Percentiles rank a stretch among this genome's conserved stretches.
phyloP scores from a whole-genome alignment of 1,139 yeast species.

The Blastobotrys petasosporus region DNA sequence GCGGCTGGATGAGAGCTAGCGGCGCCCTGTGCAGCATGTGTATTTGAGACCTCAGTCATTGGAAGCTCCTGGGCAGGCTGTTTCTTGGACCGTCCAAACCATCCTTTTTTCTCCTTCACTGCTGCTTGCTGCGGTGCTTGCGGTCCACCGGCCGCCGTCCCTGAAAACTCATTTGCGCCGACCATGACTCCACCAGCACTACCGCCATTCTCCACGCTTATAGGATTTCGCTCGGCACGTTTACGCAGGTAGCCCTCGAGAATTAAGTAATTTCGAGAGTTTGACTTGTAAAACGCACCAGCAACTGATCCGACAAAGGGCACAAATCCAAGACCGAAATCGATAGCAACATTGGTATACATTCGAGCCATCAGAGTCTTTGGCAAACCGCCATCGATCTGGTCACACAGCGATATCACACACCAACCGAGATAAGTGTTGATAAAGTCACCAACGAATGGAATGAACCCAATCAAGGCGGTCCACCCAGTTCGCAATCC shows the following conservation, averaged over 20 bases:
- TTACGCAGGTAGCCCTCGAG: slow-evolving; percentile 52
- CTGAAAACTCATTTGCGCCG: neutral
- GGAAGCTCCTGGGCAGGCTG: no score
- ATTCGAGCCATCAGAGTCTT: slow-evolving; percentile 43
- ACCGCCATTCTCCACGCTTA: slow-evolving; percentile 3
- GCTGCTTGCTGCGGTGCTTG: no score
- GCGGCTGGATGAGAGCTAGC: neutral
- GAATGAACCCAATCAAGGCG: slow-evolving; percentile 63
- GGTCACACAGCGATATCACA: slow-evolving; percentile 46
- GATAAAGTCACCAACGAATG: slow-evolving; percentile 54
- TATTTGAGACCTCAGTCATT: neutral
- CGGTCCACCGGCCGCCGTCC: no score
- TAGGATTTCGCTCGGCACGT: slow-evolving; percentile 30
- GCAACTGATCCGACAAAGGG: slow-evolving; percentile 70
- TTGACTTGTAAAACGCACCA: slow-evolving; percentile 65
- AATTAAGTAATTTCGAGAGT: slow-evolving; percentile 62
- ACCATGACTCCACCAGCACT: slow-evolving; percentile 6
- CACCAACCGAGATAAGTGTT: slow-evolving; percentile 47
- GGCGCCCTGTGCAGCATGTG: neutral
- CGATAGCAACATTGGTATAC: slow-evolving; percentile 56
- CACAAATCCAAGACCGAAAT: slow-evolving; percentile 62
- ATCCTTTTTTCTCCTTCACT: no score
- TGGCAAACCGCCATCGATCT: slow-evolving; percentile 65
- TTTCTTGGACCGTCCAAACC: no score
- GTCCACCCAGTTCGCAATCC: slow-evolving; percentile 71